A percentile compares a stretch with the other conserved stretches of the same genome.
Conservation (phyloP, 139 green algal genomes). For the Volvox reticuliferus region DNA sequence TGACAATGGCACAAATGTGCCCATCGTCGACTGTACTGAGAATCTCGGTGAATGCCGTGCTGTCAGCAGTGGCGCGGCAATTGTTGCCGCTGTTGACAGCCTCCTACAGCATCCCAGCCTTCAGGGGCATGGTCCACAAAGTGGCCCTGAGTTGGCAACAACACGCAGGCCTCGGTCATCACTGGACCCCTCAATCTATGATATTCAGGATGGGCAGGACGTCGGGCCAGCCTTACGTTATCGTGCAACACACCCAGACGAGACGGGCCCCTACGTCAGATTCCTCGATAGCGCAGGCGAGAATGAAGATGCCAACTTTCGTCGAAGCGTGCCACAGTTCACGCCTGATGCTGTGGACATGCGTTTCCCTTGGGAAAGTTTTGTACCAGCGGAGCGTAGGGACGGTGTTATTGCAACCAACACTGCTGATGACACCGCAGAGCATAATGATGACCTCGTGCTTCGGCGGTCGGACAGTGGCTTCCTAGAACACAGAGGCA, state of each 20-base stretch:
- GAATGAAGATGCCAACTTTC: background rate
- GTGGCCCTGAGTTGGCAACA: background rate
- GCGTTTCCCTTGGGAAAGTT: background rate
- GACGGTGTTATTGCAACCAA: background rate
- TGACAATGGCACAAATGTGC: background rate
- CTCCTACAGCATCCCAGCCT: background rate
- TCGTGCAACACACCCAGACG: background rate
- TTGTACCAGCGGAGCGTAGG: background rate
- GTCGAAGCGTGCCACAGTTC: background rate
- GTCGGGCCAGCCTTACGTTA: constrained; percentile 22
- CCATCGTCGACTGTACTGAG: background rate
- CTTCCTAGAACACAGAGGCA: background rate
- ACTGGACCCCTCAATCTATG: background rate
- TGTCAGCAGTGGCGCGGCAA: background rate
- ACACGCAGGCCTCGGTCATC: background rate
- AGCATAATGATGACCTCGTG: too few species aligned
- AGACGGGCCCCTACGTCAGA: background rate
- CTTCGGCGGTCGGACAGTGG: background rate
- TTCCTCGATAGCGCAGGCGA: background rate
- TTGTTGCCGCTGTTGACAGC: background rate
- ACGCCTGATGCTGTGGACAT: background rate
- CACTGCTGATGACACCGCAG: background rate
- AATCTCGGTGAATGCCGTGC: too few species aligned
- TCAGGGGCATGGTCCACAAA: background rate
- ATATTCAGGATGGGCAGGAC: constrained; percentile 1